Conservation (phyloP, 163 green algal genomes). For the Chlamydomonas reinhardtii region DNA sequence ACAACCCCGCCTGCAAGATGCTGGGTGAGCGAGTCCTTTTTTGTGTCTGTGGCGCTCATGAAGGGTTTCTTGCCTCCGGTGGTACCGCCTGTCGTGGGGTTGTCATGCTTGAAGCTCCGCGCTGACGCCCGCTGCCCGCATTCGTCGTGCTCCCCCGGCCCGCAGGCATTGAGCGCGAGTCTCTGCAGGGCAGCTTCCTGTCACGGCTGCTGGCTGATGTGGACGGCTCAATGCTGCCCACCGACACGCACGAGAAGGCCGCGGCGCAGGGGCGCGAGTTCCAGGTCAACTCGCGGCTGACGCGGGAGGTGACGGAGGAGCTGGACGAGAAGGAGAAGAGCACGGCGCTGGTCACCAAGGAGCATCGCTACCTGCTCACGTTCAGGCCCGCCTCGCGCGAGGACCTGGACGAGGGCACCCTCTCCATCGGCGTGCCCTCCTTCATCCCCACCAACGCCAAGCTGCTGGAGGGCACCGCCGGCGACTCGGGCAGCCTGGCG, state of each 20-base stretch:
- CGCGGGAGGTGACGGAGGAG: not conserved
- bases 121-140: too few species aligned
- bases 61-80: too few species aligned
- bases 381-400: conserved; percentile 55
- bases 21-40: conserved; percentile 41
- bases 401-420: conserved; percentile 52
- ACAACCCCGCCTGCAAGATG: conserved; percentile 54
- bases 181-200: conserved; percentile 37
- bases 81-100: too few species aligned
- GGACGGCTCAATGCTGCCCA: conserved; percentile 47
- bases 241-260: not conserved
- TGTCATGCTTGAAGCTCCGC: too few species aligned
- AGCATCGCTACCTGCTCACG: conserved; percentile 21
- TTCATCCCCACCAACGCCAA: conserved; percentile 39
- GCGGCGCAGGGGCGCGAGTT: conserved; percentile 31
- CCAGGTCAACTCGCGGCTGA: conserved; percentile 13
- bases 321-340: not conserved
- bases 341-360: not conserved
- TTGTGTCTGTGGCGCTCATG: too few species aligned
- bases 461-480: not conserved
- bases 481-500: not conserved
- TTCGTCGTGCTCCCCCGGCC: too few species aligned
- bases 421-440: conserved; percentile 61
- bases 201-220: conserved; percentile 19
- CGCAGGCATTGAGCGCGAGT: conserved; percentile 48